phyloP scores from a whole-genome alignment of 2,329 filamentous ascomycete species.

The Colletotrichum lindemuthianum region DNA sequence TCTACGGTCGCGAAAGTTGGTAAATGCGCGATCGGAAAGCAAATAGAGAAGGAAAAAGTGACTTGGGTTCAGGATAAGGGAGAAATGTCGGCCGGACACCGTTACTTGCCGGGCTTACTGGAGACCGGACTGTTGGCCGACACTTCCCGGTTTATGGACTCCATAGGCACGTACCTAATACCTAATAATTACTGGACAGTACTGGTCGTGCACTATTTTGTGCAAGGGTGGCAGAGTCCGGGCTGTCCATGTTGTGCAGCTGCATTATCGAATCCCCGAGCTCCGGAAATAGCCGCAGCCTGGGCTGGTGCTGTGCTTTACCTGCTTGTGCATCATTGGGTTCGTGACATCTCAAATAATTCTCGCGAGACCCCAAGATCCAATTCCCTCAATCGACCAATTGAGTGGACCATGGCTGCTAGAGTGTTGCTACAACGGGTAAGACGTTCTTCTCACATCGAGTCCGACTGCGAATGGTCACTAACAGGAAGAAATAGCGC shows the following conservation, averaged over 20 bases:
- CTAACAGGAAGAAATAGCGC: constrained; percentile 51
- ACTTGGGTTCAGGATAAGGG: constrained; percentile 29
- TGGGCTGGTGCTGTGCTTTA: constrained; percentile 29
- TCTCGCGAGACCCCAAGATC: constrained; percentile 36
- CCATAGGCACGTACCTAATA: too few relatives aligned
- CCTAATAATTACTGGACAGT: too few relatives aligned
- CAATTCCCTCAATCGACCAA: constrained; percentile 48
- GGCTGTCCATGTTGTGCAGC: constrained; percentile 3
- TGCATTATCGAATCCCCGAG: constrained; percentile 39
- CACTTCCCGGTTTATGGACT: too few relatives aligned
- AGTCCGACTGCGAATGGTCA: neutral
- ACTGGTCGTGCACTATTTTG: neutral
- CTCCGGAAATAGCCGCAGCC: constrained; percentile 43
- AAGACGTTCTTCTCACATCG: constrained; percentile 38
- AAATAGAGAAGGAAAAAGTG: constrained; percentile 6
- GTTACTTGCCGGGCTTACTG: too few relatives aligned
- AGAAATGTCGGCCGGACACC: neutral
- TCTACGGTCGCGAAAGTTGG: neutral
- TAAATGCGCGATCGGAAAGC: neutral
- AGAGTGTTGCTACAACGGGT: constrained; percentile 69
- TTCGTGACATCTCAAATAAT: constrained; percentile 37
- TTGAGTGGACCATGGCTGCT: constrained; percentile 67
- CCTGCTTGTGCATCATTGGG: constrained; percentile 33
- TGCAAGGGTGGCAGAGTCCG: constrained; percentile 21
- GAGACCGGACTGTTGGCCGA: constrained; percentile 5